These are phyloP conservation scores for Fusarium chuoi DNA, from an alignment of 2,329 filamentous ascomycete genomes.

Conservation along the genomic window DNA sequence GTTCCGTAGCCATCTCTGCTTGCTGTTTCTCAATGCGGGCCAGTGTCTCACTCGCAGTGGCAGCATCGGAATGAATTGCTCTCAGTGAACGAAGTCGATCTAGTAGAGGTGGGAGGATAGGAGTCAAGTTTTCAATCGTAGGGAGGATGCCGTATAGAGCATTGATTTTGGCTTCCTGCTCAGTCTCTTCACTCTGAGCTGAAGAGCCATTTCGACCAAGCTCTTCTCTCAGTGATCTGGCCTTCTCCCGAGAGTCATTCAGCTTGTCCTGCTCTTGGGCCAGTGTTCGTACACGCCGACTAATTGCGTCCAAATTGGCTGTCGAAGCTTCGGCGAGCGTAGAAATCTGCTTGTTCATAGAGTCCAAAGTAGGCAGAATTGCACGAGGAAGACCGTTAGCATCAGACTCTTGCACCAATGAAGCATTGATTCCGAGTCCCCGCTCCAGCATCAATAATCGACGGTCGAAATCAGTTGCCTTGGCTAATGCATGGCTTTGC, in stretches of 20 bases:
- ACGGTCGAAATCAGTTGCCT: constrained; percentile 88
- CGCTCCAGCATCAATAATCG: constrained; percentile 83
- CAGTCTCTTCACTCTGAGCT: constrained; percentile 62
- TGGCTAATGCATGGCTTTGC: constrained; percentile 76
- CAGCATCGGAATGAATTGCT: constrained; percentile 87
- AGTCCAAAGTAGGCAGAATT: constrained; percentile 83
- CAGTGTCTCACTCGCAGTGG: constrained; percentile 80
- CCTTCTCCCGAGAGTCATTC: constrained; percentile 71
- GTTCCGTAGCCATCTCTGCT: constrained; percentile 82
- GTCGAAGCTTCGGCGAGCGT: constrained; percentile 79
- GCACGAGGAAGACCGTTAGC: constrained; percentile 69
- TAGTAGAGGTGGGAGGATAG: constrained; percentile 84
- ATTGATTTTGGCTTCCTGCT: constrained; percentile 88
- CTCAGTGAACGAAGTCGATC: constrained; percentile 86
- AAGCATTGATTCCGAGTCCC: constrained; percentile 80
- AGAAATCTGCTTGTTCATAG: constrained; percentile 81
- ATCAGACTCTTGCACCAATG: constrained; percentile 71
- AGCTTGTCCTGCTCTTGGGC: constrained; percentile 78
- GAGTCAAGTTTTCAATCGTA: constrained; percentile 86
- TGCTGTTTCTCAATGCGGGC: constrained; percentile 82
- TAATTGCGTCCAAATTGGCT: constrained; percentile 77
- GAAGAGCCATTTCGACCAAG: constrained; percentile 59
- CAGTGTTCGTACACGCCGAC: constrained; percentile 74
- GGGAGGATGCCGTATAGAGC: constrained; percentile 89
- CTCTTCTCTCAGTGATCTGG: constrained; percentile 70